Evolutionary conservation across 495 filamentous ascomycete species (phyloP).

Genomic region (Neurospora sp.): DNA sequence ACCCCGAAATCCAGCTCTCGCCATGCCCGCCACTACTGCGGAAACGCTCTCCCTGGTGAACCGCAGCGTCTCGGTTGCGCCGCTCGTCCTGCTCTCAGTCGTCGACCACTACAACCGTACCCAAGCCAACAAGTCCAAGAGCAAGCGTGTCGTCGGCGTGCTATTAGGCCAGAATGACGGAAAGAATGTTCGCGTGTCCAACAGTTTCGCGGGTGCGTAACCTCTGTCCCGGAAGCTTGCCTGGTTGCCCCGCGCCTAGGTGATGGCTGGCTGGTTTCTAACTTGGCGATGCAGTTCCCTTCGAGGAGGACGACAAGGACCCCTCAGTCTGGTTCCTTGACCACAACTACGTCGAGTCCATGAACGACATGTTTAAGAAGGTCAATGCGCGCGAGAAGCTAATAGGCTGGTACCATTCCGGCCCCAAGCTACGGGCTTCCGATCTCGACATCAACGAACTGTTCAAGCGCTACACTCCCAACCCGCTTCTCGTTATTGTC

Average conservation of each 20-base stretch:
- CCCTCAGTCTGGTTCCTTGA: conserved; percentile 98
- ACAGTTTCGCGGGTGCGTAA: conserved; percentile 84
- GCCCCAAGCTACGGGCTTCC: conserved; percentile 90
- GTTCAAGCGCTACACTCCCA: conserved; percentile 97
- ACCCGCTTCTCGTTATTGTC: conserved; percentile 93
- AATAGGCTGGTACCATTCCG: conserved; percentile 99
- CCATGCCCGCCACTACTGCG: conserved; percentile 89
- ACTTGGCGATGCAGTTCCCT: conserved; percentile 58
- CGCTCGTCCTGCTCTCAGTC: conserved; percentile 92
- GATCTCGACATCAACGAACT: conserved; percentile 99
- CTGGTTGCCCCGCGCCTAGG: background rate
- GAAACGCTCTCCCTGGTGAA: conserved; percentile 88
- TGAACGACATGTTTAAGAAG: conserved; percentile 99
- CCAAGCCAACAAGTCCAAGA: conserved; percentile 62
- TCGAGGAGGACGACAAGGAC: conserved; percentile 98
- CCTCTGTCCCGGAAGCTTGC: background rate
- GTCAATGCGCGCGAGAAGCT: conserved; percentile 98
- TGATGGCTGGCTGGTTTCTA: background rate
- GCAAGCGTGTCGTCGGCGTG: conserved; percentile 93
- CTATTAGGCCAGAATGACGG: conserved; percentile 92
- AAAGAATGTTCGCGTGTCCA: conserved; percentile 90
- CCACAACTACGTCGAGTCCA: conserved; percentile 98
- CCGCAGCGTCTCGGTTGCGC: conserved; percentile 90
- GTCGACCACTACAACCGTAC: conserved; percentile 97
- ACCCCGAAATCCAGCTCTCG: conserved; percentile 11